Percentiles rank a stretch among this genome's conserved stretches.
Evolutionary conservation across 1,139 yeast species (phyloP).

Genomic region (Magnusiomyces suaveolens): DNA sequence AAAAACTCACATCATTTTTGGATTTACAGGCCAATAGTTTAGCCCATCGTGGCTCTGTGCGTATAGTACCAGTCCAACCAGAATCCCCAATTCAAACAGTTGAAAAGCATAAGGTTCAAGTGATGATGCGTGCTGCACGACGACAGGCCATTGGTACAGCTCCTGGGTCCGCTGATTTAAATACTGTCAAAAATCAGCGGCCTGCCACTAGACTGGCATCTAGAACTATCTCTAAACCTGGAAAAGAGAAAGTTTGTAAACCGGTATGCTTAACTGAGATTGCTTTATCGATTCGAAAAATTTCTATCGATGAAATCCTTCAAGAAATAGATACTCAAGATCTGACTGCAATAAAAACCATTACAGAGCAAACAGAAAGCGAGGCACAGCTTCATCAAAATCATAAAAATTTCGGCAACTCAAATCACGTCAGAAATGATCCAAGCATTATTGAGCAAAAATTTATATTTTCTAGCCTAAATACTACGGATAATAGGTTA

Average conservation of each 20-base stretch:
- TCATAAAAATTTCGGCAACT: too few relatives aligned
- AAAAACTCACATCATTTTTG: background rate
- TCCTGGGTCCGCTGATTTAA: background rate
- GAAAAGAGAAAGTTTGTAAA: background rate
- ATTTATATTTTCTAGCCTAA: background rate
- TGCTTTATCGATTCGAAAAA: background rate
- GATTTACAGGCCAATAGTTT: background rate
- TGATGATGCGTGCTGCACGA: background rate
- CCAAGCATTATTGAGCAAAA: background rate
- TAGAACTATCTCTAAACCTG: background rate
- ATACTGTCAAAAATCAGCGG: background rate
- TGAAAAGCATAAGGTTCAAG: background rate
- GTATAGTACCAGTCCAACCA: background rate
- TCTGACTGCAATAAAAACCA: background rate
- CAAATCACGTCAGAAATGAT: too few relatives aligned
- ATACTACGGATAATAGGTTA: background rate
- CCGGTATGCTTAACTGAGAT: background rate
- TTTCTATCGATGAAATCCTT: background rate
- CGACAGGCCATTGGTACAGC: background rate
- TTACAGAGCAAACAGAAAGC: background rate
- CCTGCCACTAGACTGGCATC: background rate
- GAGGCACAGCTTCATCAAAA: background rate
- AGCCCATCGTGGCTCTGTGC: background rate
- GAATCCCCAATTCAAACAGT: background rate
- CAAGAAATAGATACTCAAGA: background rate